A percentile compares a stretch with the other conserved stretches of the same genome.
These are phyloP conservation scores for Orbilia brochopaga DNA, from an alignment of 2,329 filamentous ascomycete species.

Conservation along the genomic window DNA sequence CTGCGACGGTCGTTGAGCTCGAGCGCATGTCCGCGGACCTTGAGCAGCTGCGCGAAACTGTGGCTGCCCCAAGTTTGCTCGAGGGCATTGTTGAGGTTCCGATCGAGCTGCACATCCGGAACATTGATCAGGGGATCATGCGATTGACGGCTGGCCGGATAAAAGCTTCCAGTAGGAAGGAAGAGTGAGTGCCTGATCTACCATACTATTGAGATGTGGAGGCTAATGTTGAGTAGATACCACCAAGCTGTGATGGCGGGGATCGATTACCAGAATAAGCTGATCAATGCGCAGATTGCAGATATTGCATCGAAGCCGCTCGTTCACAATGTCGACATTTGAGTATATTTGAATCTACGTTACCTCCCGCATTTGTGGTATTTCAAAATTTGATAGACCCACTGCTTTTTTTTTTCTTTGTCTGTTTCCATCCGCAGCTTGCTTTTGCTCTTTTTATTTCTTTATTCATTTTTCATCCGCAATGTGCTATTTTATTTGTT, in stretches of 20 bases:
- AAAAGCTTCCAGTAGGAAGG: constrained; percentile 49
- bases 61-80: constrained; percentile 65
- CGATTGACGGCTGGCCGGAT: constrained; percentile 70
- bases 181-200: constrained; percentile 40
- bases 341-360: background rate
- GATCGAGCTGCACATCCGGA: constrained; percentile 75
- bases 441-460: too few relatives aligned
- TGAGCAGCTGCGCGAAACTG: constrained; percentile 73
- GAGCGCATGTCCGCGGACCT: constrained; percentile 74
- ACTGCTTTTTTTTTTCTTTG: background rate
- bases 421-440: too few relatives aligned
- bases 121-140: constrained; percentile 74
- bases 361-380: background rate
- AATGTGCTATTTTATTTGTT: too few relatives aligned
- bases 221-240: constrained; percentile 25
- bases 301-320: constrained; percentile 39
- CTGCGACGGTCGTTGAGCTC: constrained; percentile 72
- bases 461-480: too few relatives aligned
- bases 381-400: background rate
- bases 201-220: too few relatives aligned
- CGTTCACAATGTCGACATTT: constrained; percentile 42
- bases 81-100: constrained; percentile 68
- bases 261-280: constrained; percentile 44
- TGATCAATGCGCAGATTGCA: constrained; percentile 45
- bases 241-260: constrained; percentile 44